phyloP scores from a whole-genome alignment of 2,329 filamentous ascomycete genomes.

The Acrodontium crateriforme region DNA sequence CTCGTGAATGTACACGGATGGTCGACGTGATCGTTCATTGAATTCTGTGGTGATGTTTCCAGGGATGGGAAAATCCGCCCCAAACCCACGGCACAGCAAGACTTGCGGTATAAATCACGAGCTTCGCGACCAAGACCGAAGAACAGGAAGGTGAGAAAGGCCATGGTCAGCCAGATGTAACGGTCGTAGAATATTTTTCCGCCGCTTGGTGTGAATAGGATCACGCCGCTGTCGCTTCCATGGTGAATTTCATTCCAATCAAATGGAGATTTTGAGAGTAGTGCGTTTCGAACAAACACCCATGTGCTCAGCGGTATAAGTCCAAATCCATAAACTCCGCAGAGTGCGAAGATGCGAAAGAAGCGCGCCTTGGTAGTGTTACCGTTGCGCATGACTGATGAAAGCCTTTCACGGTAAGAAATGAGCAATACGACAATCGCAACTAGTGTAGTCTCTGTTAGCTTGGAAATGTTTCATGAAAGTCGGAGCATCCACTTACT shows the following conservation, averaged over 20 bases:
- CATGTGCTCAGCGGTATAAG: conserved; percentile 42
- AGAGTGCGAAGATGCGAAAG: conserved; percentile 45
- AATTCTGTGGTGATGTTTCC: too few species aligned
- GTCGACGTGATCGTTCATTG: too few species aligned
- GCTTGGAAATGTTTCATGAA: not conserved
- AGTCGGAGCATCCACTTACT: conserved; percentile 28
- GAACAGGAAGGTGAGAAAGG: conserved; percentile 45
- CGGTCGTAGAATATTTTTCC: conserved; percentile 38
- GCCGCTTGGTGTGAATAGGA: conserved; percentile 33
- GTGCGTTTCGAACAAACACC: conserved; percentile 32
- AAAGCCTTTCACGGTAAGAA: conserved; percentile 46
- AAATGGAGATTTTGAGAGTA: conserved; percentile 13
- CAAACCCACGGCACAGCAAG: conserved; percentile 30
- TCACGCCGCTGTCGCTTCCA: conserved; percentile 30
- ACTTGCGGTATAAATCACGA: conserved; percentile 37
- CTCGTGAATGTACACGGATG: too few species aligned
- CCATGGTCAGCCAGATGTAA: conserved; percentile 43
- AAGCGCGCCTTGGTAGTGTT: conserved; percentile 47
- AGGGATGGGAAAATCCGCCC: conserved; percentile 13
- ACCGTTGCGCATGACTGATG: conserved; percentile 38
- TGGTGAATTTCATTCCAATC: conserved; percentile 42
- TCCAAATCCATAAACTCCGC: conserved; percentile 34
- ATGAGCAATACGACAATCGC: conserved; percentile 47
- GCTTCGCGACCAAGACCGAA: conserved; percentile 53
- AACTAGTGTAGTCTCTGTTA: conserved; percentile 25